A percentile compares a stretch with the other conserved stretches of the same genome.
phyloP scores from a whole-genome alignment of 2,329 filamentous ascomycete species.

The Microcyclosporella mali region DNA sequence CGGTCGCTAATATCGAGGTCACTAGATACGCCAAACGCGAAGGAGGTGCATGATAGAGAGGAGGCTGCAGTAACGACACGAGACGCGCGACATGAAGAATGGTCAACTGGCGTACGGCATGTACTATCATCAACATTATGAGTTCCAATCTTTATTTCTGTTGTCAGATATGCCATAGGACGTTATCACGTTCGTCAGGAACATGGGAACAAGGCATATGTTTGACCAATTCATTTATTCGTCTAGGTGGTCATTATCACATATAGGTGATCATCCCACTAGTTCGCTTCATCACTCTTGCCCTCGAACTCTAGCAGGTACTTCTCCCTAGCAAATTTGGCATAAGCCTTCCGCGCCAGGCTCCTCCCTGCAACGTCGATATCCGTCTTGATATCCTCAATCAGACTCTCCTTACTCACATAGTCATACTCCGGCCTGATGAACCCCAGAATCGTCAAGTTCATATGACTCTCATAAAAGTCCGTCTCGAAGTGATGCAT shows the following conservation, averaged over 20 bases:
- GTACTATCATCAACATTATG: no score
- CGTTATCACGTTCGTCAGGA: no score
- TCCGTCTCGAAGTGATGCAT: constrained; percentile 69
- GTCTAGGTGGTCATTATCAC: no score
- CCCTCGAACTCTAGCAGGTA: constrained; percentile 35
- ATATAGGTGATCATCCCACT: background rate
- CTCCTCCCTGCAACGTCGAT: constrained; percentile 74
- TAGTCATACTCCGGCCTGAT: constrained; percentile 90
- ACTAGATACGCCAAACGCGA: constrained; percentile 28
- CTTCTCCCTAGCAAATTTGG: constrained; percentile 43
- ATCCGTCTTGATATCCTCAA: constrained; percentile 83
- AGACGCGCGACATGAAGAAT: background rate
- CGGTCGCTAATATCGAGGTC: no score
- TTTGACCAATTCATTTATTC: no score
- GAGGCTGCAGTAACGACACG: background rate
- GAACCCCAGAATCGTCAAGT: constrained; percentile 75
- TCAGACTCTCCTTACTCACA: constrained; percentile 69
- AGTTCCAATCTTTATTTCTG: no score
- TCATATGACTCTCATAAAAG: constrained; percentile 79
- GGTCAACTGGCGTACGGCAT: no score
- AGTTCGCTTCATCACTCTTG: constrained; percentile 28
- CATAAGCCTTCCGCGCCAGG: constrained; percentile 60
- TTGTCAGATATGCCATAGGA: no score
- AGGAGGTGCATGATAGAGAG: constrained; percentile 23
- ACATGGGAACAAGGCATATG: no score